A percentile compares a stretch with the other conserved stretches of the same genome.
Conservation (phyloP, 495 filamentous ascomycete species). For the Ascobolus immersus region DNA sequence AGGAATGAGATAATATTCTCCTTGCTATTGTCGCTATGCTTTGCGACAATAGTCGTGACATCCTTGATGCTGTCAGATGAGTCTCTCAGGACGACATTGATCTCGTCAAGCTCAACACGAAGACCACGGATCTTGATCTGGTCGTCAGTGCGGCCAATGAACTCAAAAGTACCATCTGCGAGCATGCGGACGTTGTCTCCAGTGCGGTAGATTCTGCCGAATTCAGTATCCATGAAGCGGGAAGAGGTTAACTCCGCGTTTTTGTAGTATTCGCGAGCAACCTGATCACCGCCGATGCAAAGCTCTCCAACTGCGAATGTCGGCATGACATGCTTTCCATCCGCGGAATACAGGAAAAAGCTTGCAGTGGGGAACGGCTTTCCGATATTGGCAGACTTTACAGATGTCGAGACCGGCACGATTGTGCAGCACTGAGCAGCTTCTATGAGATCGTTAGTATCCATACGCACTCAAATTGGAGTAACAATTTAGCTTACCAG, state of each 20-base stretch:
- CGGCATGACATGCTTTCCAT: slow-evolving; percentile 9
- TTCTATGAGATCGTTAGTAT: slow-evolving; percentile 7
- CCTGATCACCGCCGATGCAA: slow-evolving; percentile 19
- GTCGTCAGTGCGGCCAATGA: slow-evolving; percentile 24
- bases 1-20: slow-evolving; percentile 46
- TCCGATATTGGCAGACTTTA: slow-evolving; percentile 14
- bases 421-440: slow-evolving; percentile 17
- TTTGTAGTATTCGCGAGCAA: slow-evolving; percentile 21
- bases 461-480: not conserved
- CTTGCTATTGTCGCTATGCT: slow-evolving; percentile 31
- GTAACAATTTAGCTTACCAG: slow-evolving; percentile 7
- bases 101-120: slow-evolving; percentile 25
- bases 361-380: slow-evolving; percentile 13
- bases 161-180: slow-evolving; percentile 21
- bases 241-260: slow-evolving; percentile 15
- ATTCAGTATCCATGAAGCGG: slow-evolving; percentile 17
- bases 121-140: slow-evolving; percentile 29
- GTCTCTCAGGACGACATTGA: slow-evolving; percentile 25
- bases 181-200: slow-evolving; percentile 26
- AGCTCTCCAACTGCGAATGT: slow-evolving; percentile 18
- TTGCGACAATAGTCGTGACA: slow-evolving; percentile 37
- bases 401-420: slow-evolving; percentile 4
- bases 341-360: slow-evolving; percentile 7
- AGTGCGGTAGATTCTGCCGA: slow-evolving; percentile 23
- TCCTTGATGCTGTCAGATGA: slow-evolving; percentile 21